Conservation (phyloP, 441 rosid species). For the Arabidopsis lyrata region DNA sequence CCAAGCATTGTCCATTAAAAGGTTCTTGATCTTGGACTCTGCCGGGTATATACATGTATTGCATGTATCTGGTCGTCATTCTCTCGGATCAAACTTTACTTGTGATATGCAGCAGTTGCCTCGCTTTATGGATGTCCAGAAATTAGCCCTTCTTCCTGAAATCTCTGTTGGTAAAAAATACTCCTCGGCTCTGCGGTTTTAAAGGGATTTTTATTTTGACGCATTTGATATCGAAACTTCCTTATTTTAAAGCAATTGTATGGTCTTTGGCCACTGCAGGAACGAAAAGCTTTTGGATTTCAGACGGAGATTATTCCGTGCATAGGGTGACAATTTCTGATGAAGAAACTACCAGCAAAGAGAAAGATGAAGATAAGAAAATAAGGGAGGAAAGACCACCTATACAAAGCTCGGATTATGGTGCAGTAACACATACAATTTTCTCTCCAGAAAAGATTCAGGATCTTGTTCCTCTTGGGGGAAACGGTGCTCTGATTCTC, state of each 20-base stretch:
- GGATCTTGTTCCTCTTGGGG: conserved; percentile 57
- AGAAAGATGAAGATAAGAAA: conserved; percentile 49
- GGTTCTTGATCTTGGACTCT: conserved; percentile 68
- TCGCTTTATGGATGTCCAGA: conserved; percentile 68
- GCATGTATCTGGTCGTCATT: conserved; percentile 49
- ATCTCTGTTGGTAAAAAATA: conserved; percentile 61
- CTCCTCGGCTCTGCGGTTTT: not conserved
- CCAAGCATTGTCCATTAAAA: conserved; percentile 61
- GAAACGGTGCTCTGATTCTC: conserved; percentile 66
- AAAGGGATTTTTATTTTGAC: not conserved
- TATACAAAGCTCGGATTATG: conserved; percentile 57
- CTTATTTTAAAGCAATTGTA: not conserved
- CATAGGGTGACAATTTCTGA: conserved; percentile 56
- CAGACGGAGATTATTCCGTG: conserved; percentile 69
- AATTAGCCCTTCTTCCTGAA: conserved; percentile 71
- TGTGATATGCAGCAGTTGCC: conserved; percentile 61
- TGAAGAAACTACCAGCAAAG: conserved; percentile 47
- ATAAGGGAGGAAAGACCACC: conserved; percentile 46
- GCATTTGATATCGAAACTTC: not conserved
- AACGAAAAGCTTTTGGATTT: conserved; percentile 66
- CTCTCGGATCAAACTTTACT: conserved; percentile 50
- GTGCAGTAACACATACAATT: conserved; percentile 60
- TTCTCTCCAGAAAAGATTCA: conserved; percentile 70
- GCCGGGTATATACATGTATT: conserved; percentile 64
- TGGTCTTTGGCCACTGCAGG: conserved; percentile 51